phyloP scores from a whole-genome alignment of 202 grass and related monocot species.

The Bolboschoenoplectus hybrid region DNA sequence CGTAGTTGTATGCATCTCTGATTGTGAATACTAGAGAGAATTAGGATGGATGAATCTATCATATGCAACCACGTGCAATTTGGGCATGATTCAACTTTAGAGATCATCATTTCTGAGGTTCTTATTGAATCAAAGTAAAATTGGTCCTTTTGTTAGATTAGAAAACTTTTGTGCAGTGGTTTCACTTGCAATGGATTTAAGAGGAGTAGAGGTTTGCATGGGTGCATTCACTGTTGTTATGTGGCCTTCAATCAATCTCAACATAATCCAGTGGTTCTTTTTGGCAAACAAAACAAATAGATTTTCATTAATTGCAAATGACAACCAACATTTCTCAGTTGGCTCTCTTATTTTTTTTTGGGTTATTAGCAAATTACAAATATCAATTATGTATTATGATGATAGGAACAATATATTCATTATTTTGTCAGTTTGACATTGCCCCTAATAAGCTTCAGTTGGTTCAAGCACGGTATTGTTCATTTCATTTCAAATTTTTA shows the following conservation, averaged over 20 bases:
- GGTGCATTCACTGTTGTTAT: too few species aligned
- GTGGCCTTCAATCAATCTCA: too few species aligned
- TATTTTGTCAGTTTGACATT: neutral
- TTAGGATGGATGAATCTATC: neutral
- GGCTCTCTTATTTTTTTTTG: neutral
- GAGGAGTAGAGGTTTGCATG: neutral
- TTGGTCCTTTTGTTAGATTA: neutral
- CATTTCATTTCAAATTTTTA: neutral
- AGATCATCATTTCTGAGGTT: neutral
- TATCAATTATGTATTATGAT: neutral
- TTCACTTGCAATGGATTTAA: constrained; percentile 13
- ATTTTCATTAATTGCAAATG: neutral
- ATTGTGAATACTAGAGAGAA: neutral
- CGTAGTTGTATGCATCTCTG: neutral
- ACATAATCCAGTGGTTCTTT: too few species aligned
- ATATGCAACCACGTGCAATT: neutral
- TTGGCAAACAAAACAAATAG: neutral
- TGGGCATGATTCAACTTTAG: neutral
- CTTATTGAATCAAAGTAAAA: constrained; percentile 7
- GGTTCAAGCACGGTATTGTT: neutral
- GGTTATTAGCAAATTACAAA: neutral
- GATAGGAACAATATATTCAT: neutral
- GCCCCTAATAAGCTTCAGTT: neutral
- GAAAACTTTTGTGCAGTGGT: neutral
- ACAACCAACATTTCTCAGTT: neutral